Evolutionary conservation across 768 basidiomycete species (phyloP).

Genomic region (Xerocomellus chrysenteron): DNA sequence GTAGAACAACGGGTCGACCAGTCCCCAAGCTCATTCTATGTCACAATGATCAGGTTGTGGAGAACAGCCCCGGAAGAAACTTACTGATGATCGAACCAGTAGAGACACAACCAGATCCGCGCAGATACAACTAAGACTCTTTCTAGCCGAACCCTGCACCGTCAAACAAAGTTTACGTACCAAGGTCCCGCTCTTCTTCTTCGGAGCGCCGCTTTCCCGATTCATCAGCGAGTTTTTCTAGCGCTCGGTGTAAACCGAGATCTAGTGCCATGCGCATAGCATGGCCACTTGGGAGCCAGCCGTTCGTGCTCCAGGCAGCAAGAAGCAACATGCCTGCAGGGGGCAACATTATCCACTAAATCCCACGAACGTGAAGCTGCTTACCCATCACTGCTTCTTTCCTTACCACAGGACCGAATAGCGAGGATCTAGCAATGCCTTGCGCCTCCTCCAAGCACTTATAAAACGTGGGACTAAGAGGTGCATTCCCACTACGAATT

Average conservation of each 20-base stretch:
- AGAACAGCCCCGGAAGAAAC: slow-evolving; percentile 27
- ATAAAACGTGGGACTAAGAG: slow-evolving; percentile 83
- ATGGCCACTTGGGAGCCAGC: slow-evolving; percentile 93
- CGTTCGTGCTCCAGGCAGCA: slow-evolving; percentile 92
- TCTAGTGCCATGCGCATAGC: slow-evolving; percentile 96
- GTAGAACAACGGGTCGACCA: slow-evolving; percentile 84
- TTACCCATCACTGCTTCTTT: slow-evolving; percentile 93
- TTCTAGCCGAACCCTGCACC: slow-evolving; percentile 1
- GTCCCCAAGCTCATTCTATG: slow-evolving; percentile 86
- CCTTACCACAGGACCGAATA: slow-evolving; percentile 90
- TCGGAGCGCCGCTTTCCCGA: slow-evolving; percentile 60
- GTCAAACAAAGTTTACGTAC: slow-evolving; percentile 38
- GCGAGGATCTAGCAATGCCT: slow-evolving; percentile 88
- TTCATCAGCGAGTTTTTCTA: slow-evolving; percentile 86
- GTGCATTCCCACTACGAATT: slow-evolving; percentile 87
- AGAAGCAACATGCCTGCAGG: slow-evolving; percentile 81
- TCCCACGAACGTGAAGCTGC: slow-evolving; percentile 18
- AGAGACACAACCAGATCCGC: slow-evolving; percentile 91
- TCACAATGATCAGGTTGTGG: slow-evolving; percentile 12
- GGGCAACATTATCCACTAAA: not conserved
- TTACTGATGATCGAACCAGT: slow-evolving; percentile 96
- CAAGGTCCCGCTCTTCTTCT: slow-evolving; percentile 85
- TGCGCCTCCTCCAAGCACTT: slow-evolving; percentile 93
- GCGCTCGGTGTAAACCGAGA: slow-evolving; percentile 86
- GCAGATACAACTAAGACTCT: slow-evolving; percentile 75